phyloP scores from a whole-genome alignment of 2,329 filamentous ascomycete genomes.

The Neopestalotiopsis clavispora region DNA sequence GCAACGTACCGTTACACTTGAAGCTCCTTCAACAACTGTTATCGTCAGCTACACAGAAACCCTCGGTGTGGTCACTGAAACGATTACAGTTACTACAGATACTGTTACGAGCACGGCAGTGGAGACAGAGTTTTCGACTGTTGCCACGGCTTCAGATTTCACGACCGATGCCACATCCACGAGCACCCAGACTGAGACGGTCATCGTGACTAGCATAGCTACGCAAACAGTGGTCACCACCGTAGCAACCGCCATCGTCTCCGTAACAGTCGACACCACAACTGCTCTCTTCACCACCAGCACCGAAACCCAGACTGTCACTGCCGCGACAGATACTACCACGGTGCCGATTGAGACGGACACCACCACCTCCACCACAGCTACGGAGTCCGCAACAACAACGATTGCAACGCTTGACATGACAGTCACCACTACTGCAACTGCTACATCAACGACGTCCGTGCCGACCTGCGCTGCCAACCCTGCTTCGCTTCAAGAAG shows the following conservation, averaged over 20 bases:
- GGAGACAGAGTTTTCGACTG: not conserved
- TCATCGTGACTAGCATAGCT: not conserved
- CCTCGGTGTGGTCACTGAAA: not conserved
- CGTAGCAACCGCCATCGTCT: not conserved
- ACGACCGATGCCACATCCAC: constrained; percentile 1
- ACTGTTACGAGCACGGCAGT: not conserved
- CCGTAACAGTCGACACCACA: not conserved
- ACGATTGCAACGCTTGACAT: not conserved
- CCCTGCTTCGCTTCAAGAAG: not conserved
- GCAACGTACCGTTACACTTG: not conserved
- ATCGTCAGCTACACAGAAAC: not conserved
- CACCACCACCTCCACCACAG: not conserved
- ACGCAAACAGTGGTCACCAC: not conserved
- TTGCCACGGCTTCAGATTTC: not conserved
- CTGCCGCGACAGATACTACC: constrained; percentile 1
- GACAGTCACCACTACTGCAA: not conserved
- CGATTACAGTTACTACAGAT: not conserved
- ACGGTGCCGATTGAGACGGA: constrained; percentile 3
- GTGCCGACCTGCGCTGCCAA: not conserved
- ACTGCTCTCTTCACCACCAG: not conserved
- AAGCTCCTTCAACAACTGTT: not conserved
- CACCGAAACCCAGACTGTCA: constrained; percentile 5
- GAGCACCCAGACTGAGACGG: constrained; percentile 5
- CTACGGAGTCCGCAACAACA: not conserved
- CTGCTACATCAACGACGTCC: not conserved